A percentile compares a stretch with the other conserved stretches of the same genome.
phyloP scores from a whole-genome alignment of 441 rosid species.

The Syzygium malaccense region DNA sequence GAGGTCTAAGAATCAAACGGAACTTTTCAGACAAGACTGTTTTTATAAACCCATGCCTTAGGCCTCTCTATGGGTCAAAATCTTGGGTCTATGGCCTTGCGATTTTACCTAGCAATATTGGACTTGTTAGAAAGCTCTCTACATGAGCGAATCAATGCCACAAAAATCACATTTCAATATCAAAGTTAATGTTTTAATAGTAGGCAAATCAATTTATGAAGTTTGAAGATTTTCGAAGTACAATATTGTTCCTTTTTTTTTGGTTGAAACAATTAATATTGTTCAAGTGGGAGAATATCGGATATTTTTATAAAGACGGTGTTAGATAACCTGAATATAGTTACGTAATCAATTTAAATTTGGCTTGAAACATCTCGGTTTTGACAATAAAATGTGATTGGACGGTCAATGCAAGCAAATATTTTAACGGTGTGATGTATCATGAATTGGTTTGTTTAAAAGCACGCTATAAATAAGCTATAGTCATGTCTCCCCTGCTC shows the following conservation, averaged over 20 bases:
- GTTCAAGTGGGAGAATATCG: no score
- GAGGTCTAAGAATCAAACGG: neutral
- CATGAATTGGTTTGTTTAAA: neutral
- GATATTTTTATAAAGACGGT: no score
- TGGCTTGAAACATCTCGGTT: neutral
- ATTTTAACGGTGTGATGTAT: neutral
- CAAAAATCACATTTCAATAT: neutral
- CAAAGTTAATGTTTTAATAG: neutral
- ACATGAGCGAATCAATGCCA: neutral
- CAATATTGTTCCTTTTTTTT: neutral
- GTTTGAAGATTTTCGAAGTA: neutral
- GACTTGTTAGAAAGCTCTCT: no score
- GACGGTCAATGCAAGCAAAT: neutral
- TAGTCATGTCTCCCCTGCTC: no score
- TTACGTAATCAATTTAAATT: neutral
- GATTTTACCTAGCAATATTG: no score
- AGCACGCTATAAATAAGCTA: neutral
- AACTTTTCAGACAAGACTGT: neutral
- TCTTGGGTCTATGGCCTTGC: no score
- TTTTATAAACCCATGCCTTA: neutral
- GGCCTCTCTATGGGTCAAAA: neutral
- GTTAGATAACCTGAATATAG: neutral
- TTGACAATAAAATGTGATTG: neutral
- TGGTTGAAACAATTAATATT: no score
- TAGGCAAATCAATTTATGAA: no score